These are phyloP conservation scores for Boletus coccyginus DNA, from an alignment of 768 basidiomycete species.

Conservation along the genomic window DNA sequence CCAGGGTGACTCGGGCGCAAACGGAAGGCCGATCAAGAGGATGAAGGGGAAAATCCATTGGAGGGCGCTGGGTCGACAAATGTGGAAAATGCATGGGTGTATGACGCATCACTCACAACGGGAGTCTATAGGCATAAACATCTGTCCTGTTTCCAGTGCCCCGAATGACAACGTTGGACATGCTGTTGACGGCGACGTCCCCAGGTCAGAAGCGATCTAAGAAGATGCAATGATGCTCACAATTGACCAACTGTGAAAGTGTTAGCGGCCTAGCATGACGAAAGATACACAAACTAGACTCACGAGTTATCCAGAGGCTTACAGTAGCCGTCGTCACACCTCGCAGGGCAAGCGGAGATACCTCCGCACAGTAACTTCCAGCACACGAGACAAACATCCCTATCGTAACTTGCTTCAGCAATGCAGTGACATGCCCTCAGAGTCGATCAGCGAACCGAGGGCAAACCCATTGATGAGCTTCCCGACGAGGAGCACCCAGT, in stretches of 20 bases:
- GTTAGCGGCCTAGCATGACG: background rate
- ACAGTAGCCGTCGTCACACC: slow-evolving; percentile 25
- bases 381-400: slow-evolving; percentile 27
- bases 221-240: slow-evolving; percentile 2
- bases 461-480: slow-evolving; percentile 28
- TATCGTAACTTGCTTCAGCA: background rate
- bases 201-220: background rate
- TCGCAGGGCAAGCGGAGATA: slow-evolving; percentile 27
- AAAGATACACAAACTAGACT: background rate
- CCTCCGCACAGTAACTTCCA: slow-evolving; percentile 25
- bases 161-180: slow-evolving; percentile 24
- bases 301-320: slow-evolving; percentile 26
- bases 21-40: slow-evolving; percentile 29
- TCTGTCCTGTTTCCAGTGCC: slow-evolving; percentile 23
- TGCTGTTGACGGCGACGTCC: slow-evolving; percentile 1
- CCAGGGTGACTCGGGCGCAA: slow-evolving; percentile 34
- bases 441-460: slow-evolving; percentile 11
- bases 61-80: slow-evolving; percentile 17
- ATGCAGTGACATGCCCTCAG: background rate
- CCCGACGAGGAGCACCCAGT: slow-evolving; percentile 23
- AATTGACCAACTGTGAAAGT: slow-evolving; percentile 19
- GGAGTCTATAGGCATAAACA: slow-evolving; percentile 25
- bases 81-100: background rate
- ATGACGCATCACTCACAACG: slow-evolving; percentile 17
- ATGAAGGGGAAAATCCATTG: slow-evolving; percentile 35